These are phyloP conservation scores for Chlamydomonas eustigma DNA, from an alignment of 139 green algal species.

Conservation along the genomic window DNA sequence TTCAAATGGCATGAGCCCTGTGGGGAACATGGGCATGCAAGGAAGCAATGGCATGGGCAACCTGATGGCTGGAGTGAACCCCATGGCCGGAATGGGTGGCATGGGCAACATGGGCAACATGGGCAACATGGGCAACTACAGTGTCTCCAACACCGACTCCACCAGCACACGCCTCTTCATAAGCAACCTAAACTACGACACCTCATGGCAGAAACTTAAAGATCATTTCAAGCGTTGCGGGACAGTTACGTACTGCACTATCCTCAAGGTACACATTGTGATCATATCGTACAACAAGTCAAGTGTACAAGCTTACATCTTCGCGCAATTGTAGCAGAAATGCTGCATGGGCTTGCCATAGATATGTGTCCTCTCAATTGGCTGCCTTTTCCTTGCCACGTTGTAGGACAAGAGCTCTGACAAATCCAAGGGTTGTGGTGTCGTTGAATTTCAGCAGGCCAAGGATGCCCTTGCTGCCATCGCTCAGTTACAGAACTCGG, in stretches of 20 bases:
- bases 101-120: slow-evolving; percentile 1
- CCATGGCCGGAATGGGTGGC: slow-evolving; percentile 28
- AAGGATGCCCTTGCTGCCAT: slow-evolving; percentile 62
- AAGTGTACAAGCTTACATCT: too few relatives aligned
- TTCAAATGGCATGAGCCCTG: slow-evolving; percentile 10
- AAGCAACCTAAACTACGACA: slow-evolving; percentile 61
- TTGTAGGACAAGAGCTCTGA: slow-evolving; percentile 8
- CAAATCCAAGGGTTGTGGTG: slow-evolving; percentile 64
- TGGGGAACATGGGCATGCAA: slow-evolving; percentile 29
- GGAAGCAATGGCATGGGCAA: slow-evolving; percentile 28
- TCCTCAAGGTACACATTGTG: slow-evolving; percentile 41
- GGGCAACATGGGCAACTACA: slow-evolving; percentile 4
- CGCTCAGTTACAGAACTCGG: slow-evolving; percentile 50
- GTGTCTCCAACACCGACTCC: slow-evolving; percentile 8
- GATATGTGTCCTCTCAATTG: too few relatives aligned
- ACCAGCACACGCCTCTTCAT: slow-evolving; percentile 56
- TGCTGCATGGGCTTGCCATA: too few relatives aligned
- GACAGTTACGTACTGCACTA: slow-evolving; percentile 51
- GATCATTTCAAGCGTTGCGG: slow-evolving; percentile 68
- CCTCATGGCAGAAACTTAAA: slow-evolving; percentile 66
- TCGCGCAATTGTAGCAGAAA: too few relatives aligned
- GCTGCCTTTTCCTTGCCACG: too few relatives aligned
- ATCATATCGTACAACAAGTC: too few relatives aligned
- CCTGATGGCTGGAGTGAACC: neutral
- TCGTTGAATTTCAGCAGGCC: slow-evolving; percentile 72